Base-by-base conservation (phyloP, 441 rosid genomes). In the Monsonia emarginata region DNA sequence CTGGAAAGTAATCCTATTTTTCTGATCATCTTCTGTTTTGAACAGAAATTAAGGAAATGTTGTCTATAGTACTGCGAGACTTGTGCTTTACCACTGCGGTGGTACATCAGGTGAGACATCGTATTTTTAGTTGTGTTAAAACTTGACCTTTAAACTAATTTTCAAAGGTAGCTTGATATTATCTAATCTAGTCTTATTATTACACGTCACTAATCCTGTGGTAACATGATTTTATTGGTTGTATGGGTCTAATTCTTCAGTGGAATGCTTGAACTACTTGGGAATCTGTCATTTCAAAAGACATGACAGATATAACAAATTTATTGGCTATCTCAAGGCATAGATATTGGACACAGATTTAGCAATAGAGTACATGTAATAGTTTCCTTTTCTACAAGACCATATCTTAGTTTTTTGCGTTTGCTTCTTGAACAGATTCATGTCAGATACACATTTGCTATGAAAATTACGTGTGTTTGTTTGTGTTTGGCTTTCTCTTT, bases 1-100 rank as follows among this genome's bases (percentile, higher is more conserved):
- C 48, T 61, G 13, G 52, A 31, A 57, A 69, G 46, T 21, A 31
- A 54, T 30, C 57, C 38, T 60, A 28, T 69, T 57, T n/a, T 66
- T 73, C 61, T 81, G 61, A 69, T 62, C 75, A 62, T 61, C 31
- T 50, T 65, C 69, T 76, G 74, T 72, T 57, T 21, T 65, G 42
- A 65, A 65, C 88, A 95, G 97, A 95, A 80, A 91, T 91, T 74
- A 95, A 85, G 83, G 99, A 95, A 70, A 76, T 88, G 82, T 69
- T 95, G 59, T 83, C 93, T 62, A 72, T 95, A 57, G 84, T 87
- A 61, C 65, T 95, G 77, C 86, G 73, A 79, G 98, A 91, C 73
- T 79, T 95, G 81, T 61, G 63, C 72, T 89, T 95, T 74, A 78
- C 84, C 78, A 83, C 98, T 8, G 96, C 96, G 44, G 99, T 91